phyloP scores from a whole-genome alignment of 2,329 filamentous ascomycete species.

The Lecanicillium sp. region DNA sequence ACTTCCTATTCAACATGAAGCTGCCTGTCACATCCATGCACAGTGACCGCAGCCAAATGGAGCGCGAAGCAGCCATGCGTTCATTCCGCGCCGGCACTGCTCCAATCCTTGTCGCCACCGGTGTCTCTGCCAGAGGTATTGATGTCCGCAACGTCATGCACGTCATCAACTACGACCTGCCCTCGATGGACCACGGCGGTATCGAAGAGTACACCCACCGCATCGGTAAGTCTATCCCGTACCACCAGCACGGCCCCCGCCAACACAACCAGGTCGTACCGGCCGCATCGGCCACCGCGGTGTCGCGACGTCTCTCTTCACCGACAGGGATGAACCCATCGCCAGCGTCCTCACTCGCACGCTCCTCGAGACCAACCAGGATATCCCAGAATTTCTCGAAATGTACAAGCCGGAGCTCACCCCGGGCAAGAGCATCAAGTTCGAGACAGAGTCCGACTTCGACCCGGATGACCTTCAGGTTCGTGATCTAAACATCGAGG shows the following conservation, averaged over 20 bases:
- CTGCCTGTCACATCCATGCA: conserved; percentile 88
- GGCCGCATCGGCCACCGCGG: conserved; percentile 87
- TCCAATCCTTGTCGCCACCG: conserved; percentile 81
- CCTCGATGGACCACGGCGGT: conserved; percentile 67
- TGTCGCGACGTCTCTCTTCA: conserved; percentile 84
- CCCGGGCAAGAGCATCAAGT: conserved; percentile 40
- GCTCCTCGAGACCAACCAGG: conserved; percentile 71
- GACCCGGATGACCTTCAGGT: conserved; percentile 31
- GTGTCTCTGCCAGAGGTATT: conserved; percentile 79
- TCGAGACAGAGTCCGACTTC: conserved; percentile 51
- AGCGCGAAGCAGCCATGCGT: conserved; percentile 88
- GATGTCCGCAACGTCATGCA: conserved; percentile 84
- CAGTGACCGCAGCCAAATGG: conserved; percentile 75
- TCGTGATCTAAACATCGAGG: conserved; percentile 22
- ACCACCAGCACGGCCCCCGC: conserved; percentile 10
- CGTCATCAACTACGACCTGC: conserved; percentile 90
- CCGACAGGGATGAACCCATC: conserved; percentile 66
- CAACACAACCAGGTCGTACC: conserved; percentile 61
- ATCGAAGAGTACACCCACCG: conserved; percentile 93
- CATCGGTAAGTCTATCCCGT: conserved; percentile 58
- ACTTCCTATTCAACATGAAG: conserved; percentile 73
- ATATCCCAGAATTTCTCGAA: conserved; percentile 75
- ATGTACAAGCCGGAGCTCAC: conserved; percentile 53
- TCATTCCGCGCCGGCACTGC: conserved; percentile 69
- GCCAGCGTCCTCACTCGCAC: conserved; percentile 71